Conservation (phyloP, 2,329 filamentous ascomycete genomes). For the Fusarium sp. region DNA sequence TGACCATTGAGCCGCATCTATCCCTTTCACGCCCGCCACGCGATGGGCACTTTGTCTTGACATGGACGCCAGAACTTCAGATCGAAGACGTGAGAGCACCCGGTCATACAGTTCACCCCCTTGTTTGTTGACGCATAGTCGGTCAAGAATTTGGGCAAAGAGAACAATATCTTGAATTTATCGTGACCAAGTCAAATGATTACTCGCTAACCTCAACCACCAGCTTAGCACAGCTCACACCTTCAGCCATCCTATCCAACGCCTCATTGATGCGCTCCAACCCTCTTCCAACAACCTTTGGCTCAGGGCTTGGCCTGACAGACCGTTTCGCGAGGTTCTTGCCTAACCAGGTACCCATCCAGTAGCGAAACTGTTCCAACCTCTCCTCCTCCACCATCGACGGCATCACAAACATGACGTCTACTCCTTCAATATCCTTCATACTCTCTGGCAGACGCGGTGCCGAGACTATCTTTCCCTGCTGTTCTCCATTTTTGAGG, state of each 20-base stretch:
- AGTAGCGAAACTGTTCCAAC: slow-evolving; percentile 53
- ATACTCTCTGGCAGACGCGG: slow-evolving; percentile 48
- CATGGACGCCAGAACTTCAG: too few species aligned
- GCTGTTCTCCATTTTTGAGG: not conserved
- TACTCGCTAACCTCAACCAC: slow-evolving; percentile 53
- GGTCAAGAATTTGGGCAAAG: too few species aligned
- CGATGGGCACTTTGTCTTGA: too few species aligned
- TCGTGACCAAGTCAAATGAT: not conserved
- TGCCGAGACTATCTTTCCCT: slow-evolving; percentile 53
- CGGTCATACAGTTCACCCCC: too few species aligned
- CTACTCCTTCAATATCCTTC: slow-evolving; percentile 47
- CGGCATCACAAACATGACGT: slow-evolving; percentile 54
- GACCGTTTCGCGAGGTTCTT: slow-evolving; percentile 47
- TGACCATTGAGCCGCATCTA: not conserved
- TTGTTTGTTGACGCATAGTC: too few species aligned
- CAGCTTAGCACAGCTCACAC: slow-evolving; percentile 58
- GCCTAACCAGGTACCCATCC: slow-evolving; percentile 53
- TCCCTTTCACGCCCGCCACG: not conserved
- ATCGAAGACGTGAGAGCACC: too few species aligned
- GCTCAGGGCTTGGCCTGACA: slow-evolving; percentile 54
- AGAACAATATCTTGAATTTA: too few species aligned
- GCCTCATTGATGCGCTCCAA: slow-evolving; percentile 52
- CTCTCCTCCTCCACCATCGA: slow-evolving; percentile 50
- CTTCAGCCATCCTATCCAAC: slow-evolving; percentile 50
- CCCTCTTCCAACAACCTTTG: slow-evolving; percentile 51